Percentiles rank a stretch among this genome's conserved stretches.
Evolutionary conservation across 208 protist species (phyloP).

Genomic region (Leptomonas pyrrhocoris): DNA sequence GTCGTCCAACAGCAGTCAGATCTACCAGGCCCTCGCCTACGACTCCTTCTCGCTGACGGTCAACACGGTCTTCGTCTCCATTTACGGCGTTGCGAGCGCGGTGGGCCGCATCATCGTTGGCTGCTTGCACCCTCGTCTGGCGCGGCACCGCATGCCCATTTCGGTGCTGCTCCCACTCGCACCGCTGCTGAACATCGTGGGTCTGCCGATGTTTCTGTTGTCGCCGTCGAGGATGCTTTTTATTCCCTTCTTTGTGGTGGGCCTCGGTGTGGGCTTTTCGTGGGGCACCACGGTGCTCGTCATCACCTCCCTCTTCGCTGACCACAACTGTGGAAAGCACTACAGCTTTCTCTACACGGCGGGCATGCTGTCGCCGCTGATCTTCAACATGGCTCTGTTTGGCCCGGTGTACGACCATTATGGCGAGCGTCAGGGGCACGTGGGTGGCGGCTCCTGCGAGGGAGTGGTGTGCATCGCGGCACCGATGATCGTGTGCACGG

Average conservation of each 20-base stretch:
- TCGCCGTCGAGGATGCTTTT: constrained; percentile 40
- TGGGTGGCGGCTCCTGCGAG: constrained; percentile 39
- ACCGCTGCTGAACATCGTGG: constrained; percentile 66
- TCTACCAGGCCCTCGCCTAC: constrained; percentile 71
- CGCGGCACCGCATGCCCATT: constrained; percentile 42
- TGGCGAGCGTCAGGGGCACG: constrained; percentile 41
- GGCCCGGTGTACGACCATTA: constrained; percentile 76
- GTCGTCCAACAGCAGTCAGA: constrained; percentile 77
- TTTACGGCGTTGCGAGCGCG: constrained; percentile 79
- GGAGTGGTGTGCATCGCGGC: constrained; percentile 61
- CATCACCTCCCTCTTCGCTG: constrained; percentile 65
- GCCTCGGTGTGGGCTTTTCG: constrained; percentile 73
- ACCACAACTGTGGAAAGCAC: constrained; percentile 77
- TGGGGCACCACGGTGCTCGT: constrained; percentile 82
- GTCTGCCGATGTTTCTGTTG: constrained; percentile 64
- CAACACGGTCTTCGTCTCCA: constrained; percentile 81
- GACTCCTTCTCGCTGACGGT: constrained; percentile 60
- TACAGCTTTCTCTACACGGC: constrained; percentile 86
- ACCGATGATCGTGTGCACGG: constrained; percentile 55
- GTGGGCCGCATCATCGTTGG: constrained; percentile 79
- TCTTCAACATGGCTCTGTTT: constrained; percentile 84
- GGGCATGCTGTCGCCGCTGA: constrained; percentile 75
- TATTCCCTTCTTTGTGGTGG: constrained; percentile 75
- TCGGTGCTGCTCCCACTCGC: constrained; percentile 50
- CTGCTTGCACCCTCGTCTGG: constrained; percentile 45